Evolutionary conservation across 2,329 filamentous ascomycete species (phyloP), one percentile per base, ranked within the genome.

Genomic region (Corniculantispora saksenae): DNA sequence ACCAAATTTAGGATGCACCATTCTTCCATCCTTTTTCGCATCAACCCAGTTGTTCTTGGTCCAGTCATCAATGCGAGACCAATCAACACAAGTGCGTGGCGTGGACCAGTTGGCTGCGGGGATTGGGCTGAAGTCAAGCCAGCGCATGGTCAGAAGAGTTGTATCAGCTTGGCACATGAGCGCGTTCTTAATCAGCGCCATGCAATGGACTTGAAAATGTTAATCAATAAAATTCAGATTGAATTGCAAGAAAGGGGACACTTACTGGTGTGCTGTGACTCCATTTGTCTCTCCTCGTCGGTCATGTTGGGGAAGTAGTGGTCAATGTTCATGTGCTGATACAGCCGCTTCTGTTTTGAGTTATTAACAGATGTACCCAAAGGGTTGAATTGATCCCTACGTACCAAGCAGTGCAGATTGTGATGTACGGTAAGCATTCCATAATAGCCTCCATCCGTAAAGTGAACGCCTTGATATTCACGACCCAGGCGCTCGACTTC

Each of bases 251-350:
- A 10, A 8, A 4, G 12, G 15, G 38, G 32, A 32, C 21, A 15
- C 56, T n/a, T 48, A 58, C 56, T 58, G 29, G 56, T 58, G 40
- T 58, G 56, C 56, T 58, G 56, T 8, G 56, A 58, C 25, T 58
- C 56, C 56, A 47, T 48, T 17, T 48, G 56, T 21, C 56, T 29
- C 56, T 58, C 56, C 25, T 58, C 40, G 13, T 58, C 56, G 17
- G 56, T 58, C 56, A 58, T 58, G 25, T 58, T 58, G 23, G 56
- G 56, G 19, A 58, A 58, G 56, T 58, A 58, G 43, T 58, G 43
- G 23, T 58, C 56, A 13, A 58, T 15, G 12, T 58, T 58, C 40
- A 58, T 58, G 56, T 58, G 56, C 12, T 58, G 56, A 58, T 58
- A 58, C 15, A 58, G 19, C 15, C 56, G 56, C n/a, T 58, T 58